A percentile compares a stretch with the other conserved stretches of the same genome.
These are phyloP conservation scores for Daldinia loculata DNA, from an alignment of 495 filamentous ascomycete species.

Conservation along the genomic window DNA sequence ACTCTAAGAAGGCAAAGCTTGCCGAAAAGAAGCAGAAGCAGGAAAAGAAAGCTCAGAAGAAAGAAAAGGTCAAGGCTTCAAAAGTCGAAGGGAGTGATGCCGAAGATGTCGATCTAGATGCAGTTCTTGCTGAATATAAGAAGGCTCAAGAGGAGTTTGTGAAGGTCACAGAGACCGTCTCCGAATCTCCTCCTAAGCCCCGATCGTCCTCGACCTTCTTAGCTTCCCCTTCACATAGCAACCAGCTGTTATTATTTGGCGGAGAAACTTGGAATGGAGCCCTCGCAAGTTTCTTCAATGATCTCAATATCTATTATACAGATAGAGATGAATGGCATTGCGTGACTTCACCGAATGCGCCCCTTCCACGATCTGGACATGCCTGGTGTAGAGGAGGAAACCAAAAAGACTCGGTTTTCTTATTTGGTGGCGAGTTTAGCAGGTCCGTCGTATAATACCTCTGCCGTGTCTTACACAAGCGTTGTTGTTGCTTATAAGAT, in stretches of 20 bases:
- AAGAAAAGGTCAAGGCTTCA: slow-evolving; percentile 61
- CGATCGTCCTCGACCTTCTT: slow-evolving; percentile 81
- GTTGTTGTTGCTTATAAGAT: slow-evolving; percentile 48
- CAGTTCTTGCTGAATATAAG: slow-evolving; percentile 92
- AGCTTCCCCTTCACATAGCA: slow-evolving; percentile 82
- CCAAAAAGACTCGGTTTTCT: slow-evolving; percentile 77
- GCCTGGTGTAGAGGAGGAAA: slow-evolving; percentile 91
- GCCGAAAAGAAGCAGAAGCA: slow-evolving; percentile 73
- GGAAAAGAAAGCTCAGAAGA: slow-evolving; percentile 70
- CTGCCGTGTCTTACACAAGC: slow-evolving; percentile 15
- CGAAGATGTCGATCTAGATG: slow-evolving; percentile 94
- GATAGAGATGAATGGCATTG: slow-evolving; percentile 87
- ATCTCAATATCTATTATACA: slow-evolving; percentile 88
- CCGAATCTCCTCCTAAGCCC: slow-evolving; percentile 75
- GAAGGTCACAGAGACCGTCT: slow-evolving; percentile 85
- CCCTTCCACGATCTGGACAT: slow-evolving; percentile 89
- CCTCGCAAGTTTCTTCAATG: slow-evolving; percentile 70
- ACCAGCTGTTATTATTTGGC: slow-evolving; percentile 91
- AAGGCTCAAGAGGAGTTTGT: slow-evolving; percentile 87
- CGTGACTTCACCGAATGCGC: slow-evolving; percentile 89
- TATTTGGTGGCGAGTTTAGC: slow-evolving; percentile 82
- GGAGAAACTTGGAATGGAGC: slow-evolving; percentile 76
- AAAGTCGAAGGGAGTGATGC: slow-evolving; percentile 76
- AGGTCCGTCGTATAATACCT: slow-evolving; percentile 39
- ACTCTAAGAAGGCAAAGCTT: slow-evolving; percentile 68